Evolutionary conservation across 441 rosid genomes (phyloP).

Genomic region (Aquilaria agallochum): DNA sequence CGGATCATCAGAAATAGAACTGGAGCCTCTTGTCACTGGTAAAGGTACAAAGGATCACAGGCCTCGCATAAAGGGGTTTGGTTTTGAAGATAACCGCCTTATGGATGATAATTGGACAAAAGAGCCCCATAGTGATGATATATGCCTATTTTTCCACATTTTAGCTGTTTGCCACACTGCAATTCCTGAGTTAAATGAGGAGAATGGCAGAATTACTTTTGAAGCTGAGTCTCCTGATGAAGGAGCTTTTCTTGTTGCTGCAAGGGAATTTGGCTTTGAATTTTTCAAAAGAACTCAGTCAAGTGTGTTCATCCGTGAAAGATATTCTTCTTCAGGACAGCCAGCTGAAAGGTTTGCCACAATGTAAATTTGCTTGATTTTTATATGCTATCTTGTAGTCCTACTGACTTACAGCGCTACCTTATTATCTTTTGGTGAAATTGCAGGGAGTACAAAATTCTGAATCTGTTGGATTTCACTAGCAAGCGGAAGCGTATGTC

Average conservation of each 20-base stretch:
- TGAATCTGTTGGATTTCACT: constrained; percentile 88
- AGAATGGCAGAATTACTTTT: constrained; percentile 61
- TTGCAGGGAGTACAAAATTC: constrained; percentile 89
- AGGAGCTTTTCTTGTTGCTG: constrained; percentile 90
- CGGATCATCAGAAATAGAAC: constrained; percentile 56
- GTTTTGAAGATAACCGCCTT: constrained; percentile 81
- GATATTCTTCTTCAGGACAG: constrained; percentile 44
- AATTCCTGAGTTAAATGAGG: constrained; percentile 83
- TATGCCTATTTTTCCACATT: constrained; percentile 65
- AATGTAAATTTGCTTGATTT: constrained; percentile 11
- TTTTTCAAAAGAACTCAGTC: constrained; percentile 87
- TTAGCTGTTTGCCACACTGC: constrained; percentile 92
- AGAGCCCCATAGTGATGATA: constrained; percentile 54
- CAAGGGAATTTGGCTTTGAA: constrained; percentile 94
- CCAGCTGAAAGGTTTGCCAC: constrained; percentile 59
- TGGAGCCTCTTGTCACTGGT: constrained; percentile 56
- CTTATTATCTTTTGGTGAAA: constrained; percentile 16
- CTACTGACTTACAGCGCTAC: constrained; percentile 9
- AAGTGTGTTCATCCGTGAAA: constrained; percentile 69
- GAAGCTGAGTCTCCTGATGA: constrained; percentile 99
- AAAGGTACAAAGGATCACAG: constrained; percentile 41
- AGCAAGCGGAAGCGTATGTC: constrained; percentile 98
- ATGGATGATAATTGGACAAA: constrained; percentile 82
- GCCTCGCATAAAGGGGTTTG: constrained; percentile 67
- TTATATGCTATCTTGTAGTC: constrained; percentile 12